These are phyloP conservation scores for Climacium dendroides DNA, from an alignment of 225 moss, liverwort and hornwort genomes.

Conservation along the genomic window DNA sequence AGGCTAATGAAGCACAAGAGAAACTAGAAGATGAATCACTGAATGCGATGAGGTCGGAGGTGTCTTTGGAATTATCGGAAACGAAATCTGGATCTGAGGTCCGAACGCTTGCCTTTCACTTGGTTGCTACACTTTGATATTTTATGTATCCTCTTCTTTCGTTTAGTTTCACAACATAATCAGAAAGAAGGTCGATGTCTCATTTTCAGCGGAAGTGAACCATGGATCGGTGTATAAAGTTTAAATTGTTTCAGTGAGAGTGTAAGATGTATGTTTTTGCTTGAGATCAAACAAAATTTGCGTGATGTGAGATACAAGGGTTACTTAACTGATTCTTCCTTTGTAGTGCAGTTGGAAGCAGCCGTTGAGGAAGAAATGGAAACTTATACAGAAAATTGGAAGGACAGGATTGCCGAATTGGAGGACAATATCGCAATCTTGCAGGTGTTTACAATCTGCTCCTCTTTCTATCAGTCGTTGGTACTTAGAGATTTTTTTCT, in stretches of 20 bases:
- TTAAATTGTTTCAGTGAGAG: neutral
- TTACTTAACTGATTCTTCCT: neutral
- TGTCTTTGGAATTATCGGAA: slow-evolving; percentile 53
- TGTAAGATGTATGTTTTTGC: neutral
- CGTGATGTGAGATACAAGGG: neutral
- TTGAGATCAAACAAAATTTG: neutral
- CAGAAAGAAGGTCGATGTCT: neutral
- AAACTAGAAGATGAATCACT: slow-evolving; percentile 75
- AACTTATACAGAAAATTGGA: slow-evolving; percentile 26
- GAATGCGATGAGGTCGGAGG: slow-evolving; percentile 19
- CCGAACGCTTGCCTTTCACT: neutral
- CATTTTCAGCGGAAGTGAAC: neutral
- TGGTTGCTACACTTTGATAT: neutral
- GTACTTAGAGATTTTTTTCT: neutral
- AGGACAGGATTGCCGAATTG: slow-evolving; percentile 25
- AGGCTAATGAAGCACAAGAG: slow-evolving; percentile 77
- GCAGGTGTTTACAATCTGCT: slow-evolving; percentile 43
- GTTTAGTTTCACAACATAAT: neutral
- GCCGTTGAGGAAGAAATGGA: slow-evolving; percentile 69
- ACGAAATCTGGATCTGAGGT: slow-evolving; percentile 57
- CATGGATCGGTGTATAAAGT: neutral
- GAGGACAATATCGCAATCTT: slow-evolving; percentile 52
- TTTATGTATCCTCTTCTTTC: neutral
- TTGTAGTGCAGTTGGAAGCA: slow-evolving; percentile 59
- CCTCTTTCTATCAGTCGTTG: neutral